phyloP scores from a whole-genome alignment of 1,284 basidiomycete species.

The Filobasidium uniguttulatum region DNA sequence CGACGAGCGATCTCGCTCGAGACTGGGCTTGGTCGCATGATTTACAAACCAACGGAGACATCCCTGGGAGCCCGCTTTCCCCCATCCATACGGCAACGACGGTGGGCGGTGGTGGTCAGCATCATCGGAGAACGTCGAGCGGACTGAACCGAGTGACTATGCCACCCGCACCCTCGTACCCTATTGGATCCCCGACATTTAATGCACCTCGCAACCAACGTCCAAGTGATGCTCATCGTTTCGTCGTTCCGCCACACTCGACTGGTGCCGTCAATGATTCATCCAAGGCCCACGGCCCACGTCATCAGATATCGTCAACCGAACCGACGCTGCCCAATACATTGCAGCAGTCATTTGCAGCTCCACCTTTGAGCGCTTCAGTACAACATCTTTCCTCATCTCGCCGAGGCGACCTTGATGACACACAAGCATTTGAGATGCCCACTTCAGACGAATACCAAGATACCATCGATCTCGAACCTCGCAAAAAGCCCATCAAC shows the following conservation, averaged over 20 bases:
- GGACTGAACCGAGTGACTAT: background rate
- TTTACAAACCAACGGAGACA: no score
- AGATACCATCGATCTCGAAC: background rate
- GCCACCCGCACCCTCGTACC: background rate
- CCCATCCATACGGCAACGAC: background rate
- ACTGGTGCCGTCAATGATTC: background rate
- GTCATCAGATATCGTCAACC: background rate
- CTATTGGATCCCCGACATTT: background rate
- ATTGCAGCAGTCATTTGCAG: background rate
- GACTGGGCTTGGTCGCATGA: constrained; percentile 14
- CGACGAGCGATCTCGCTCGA: constrained; percentile 9
- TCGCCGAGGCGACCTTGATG: no score
- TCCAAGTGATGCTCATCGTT: background rate
- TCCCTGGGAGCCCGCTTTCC: no score
- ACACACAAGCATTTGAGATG: background rate
- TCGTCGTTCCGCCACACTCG: background rate
- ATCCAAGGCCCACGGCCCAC: background rate
- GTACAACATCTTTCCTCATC: no score
- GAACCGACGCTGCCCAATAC: no score
- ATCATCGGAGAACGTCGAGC: background rate
- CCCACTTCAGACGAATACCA: background rate
- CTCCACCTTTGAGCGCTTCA: no score
- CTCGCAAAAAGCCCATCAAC: background rate
- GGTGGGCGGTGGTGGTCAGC: no score
- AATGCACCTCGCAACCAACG: background rate